These are phyloP conservation scores for Vachellia collinsii DNA, from an alignment of 306 rosid species.

Conservation along the genomic window DNA sequence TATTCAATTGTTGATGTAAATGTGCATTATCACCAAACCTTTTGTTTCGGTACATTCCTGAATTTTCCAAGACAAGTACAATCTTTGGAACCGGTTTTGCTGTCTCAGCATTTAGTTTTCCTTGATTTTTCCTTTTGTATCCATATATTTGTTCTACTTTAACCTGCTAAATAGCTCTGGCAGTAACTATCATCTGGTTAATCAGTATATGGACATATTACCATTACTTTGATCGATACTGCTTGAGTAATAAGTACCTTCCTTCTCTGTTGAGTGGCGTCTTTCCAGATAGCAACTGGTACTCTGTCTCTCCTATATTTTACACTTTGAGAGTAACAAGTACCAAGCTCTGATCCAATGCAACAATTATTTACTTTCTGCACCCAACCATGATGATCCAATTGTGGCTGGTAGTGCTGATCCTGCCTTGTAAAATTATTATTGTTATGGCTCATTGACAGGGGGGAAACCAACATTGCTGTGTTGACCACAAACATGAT, in stretches of 20 bases:
- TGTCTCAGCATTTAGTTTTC: constrained; percentile 25
- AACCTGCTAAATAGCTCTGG: constrained; percentile 16
- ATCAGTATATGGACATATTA: constrained; percentile 4
- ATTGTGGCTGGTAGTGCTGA: constrained; percentile 23
- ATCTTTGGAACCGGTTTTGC: constrained; percentile 22
- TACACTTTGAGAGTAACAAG: neutral
- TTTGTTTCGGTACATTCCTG: constrained; percentile 4
- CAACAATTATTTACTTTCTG: constrained; percentile 28
- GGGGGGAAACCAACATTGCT: constrained; percentile 42
- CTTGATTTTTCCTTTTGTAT: neutral
- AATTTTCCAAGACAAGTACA: neutral
- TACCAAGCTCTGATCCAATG: constrained; percentile 5
- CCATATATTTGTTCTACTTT: constrained; percentile 7
- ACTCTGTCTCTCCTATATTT: neutral
- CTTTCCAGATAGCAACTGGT: neutral
- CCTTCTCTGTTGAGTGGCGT: neutral
- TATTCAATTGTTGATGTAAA: constrained; percentile 37
- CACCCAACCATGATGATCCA: constrained; percentile 33
- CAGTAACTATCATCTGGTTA: constrained; percentile 9
- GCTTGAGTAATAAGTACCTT: constrained; percentile 4
- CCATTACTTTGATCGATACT: constrained; percentile 8
- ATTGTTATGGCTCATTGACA: constrained; percentile 40
- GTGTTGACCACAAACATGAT: constrained; percentile 36
- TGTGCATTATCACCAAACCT: constrained; percentile 32
- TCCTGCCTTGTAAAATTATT: constrained; percentile 32